phyloP scores from a whole-genome alignment of 495 filamentous ascomycete species.

The Neurospora cerealis region DNA sequence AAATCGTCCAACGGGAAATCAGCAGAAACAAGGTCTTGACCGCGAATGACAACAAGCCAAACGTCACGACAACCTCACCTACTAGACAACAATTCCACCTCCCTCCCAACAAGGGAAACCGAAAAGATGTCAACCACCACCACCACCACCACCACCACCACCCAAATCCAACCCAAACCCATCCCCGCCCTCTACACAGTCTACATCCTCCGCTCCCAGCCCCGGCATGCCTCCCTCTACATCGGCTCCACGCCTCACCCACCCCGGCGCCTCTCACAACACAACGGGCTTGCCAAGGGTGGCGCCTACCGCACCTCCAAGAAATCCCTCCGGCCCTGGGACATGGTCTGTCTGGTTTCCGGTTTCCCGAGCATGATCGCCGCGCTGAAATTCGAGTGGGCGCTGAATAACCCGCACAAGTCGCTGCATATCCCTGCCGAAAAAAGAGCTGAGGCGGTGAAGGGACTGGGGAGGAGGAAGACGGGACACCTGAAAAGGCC shows the following conservation, averaged over 20 bases:
- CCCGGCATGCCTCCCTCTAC: slow-evolving; percentile 56
- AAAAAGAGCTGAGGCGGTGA: slow-evolving; percentile 39
- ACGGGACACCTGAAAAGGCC: slow-evolving; percentile 42
- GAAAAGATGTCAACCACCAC: background rate
- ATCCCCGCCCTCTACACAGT: slow-evolving; percentile 48
- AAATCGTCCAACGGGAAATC: background rate
- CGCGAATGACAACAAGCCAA: background rate
- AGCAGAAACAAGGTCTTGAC: background rate
- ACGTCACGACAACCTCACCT: background rate
- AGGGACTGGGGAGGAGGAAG: slow-evolving; percentile 16
- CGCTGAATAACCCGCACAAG: slow-evolving; percentile 72
- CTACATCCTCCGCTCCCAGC: slow-evolving; percentile 81
- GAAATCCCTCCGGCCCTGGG: slow-evolving; percentile 68
- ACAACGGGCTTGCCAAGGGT: slow-evolving; percentile 73
- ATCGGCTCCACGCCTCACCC: slow-evolving; percentile 91
- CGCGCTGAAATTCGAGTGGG: slow-evolving; percentile 98
- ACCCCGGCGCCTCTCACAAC: slow-evolving; percentile 68
- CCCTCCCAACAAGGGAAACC: background rate
- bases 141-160: background rate
- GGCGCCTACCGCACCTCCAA: slow-evolving; percentile 70
- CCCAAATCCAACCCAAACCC: slow-evolving; percentile 26
- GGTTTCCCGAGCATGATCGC: slow-evolving; percentile 82
- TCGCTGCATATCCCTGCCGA: slow-evolving; percentile 59
- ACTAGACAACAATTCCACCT: background rate
- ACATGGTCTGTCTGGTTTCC: slow-evolving; percentile 80